Evolutionary conservation across 176 grass and related monocot species (phyloP).

Genomic region (Avena insularis): DNA sequence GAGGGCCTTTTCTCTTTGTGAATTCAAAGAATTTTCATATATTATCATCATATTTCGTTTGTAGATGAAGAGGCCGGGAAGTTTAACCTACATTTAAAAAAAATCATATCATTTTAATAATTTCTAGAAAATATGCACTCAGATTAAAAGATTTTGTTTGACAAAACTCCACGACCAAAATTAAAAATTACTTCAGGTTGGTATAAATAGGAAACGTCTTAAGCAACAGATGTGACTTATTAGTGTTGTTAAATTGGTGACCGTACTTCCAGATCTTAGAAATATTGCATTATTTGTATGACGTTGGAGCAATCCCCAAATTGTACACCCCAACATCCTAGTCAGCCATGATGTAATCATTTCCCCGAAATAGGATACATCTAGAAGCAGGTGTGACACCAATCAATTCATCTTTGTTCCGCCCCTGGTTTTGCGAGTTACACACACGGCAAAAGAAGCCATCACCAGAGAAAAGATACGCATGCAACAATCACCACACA

Average conservation of each 20-base stretch:
- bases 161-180: background rate
- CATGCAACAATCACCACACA: background rate
- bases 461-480: background rate
- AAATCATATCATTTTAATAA: background rate
- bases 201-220: background rate
- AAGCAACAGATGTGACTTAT: background rate
- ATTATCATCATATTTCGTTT: background rate
- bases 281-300: background rate
- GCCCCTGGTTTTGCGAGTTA: conserved; percentile 11
- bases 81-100: too few relatives aligned
- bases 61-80: too few relatives aligned
- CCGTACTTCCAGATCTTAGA: background rate
- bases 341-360: conserved; percentile 28
- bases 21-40: background rate
- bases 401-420: conserved; percentile 25
- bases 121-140: background rate
- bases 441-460: background rate
- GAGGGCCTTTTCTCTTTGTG: conserved; percentile 20
- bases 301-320: background rate
- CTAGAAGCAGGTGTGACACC: conserved; percentile 11
- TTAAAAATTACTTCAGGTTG: background rate
- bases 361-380: conserved; percentile 18
- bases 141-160: background rate
- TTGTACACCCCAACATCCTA: conserved; percentile 34
- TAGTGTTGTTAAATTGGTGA: background rate